Base-by-base conservation (phyloP, 2,329 filamentous ascomycete genomes). In the Aureobasidium sp. region DNA sequence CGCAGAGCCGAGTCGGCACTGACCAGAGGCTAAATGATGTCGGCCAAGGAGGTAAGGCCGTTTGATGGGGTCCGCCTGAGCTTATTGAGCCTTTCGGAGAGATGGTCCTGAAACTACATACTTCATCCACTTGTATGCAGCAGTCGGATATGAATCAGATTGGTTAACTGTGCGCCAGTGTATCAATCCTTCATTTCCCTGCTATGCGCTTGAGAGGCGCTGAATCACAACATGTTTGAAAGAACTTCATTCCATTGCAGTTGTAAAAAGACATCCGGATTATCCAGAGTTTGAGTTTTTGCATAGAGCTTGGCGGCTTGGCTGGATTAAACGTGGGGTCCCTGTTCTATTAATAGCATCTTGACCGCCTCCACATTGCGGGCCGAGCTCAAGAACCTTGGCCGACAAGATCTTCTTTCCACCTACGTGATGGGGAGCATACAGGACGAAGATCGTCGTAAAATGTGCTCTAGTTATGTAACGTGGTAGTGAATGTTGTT, bases 31-130 rank as follows among this genome's bases (percentile, higher is more conserved):
- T 27, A 34, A 41, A 59, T 59, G 55, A 59, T 48, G 45, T 59
- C 44, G 45, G 55, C 55, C 57, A 60, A 60, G 45, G 30, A 34
- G 3, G 14, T 34, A 32, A 42, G 57, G 57, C 57, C 45, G 45
- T 51, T 60, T 41, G 7, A 36, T 36, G 29, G 57, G 45, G 36
- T 29, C 47, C 29, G 45, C 45, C 47, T 51, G 44, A 51, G 57
- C 45, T 60, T 60, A 37, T 42, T 60, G 51, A 55, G 51, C 51
- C 51, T 55, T 44, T 16, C 39, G 39, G 39, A 55, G 51, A 34
- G 16, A 37, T 58, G 36, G 25, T 53, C 36, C 36, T 53, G 27
- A 41, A 21, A 11, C 25, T 53, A 25, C 13, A 10, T 4, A 16
- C 6, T 1, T 27, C 7, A 10, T 27, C 7, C 10, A 3, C 3